Evolutionary conservation across 2,329 filamentous ascomycete genomes (phyloP).

Genomic region (Pezicula radicicola): DNA sequence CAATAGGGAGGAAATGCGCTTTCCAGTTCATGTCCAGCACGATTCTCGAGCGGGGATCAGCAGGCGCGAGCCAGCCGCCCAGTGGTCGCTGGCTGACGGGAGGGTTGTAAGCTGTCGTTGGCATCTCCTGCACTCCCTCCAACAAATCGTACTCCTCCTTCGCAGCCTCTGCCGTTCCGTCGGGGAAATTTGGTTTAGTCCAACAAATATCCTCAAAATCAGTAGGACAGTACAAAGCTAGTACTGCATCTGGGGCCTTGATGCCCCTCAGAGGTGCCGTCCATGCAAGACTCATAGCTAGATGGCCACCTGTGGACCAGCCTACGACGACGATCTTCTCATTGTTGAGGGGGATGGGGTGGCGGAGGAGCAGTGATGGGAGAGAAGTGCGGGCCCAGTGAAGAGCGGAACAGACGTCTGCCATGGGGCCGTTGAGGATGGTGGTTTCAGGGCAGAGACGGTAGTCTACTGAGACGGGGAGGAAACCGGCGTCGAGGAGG

Average conservation of each 20-base stretch:
- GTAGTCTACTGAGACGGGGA: slow-evolving; percentile 47
- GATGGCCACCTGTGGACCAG: slow-evolving; percentile 45
- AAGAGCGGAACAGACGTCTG: slow-evolving; percentile 40
- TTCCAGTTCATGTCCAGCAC: slow-evolving; percentile 40
- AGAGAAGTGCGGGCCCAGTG: slow-evolving; percentile 35
- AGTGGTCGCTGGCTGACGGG: slow-evolving; percentile 1
- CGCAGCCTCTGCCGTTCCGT: too few relatives aligned
- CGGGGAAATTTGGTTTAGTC: slow-evolving; percentile 14
- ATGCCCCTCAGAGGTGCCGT: slow-evolving; percentile 29
- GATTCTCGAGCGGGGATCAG: slow-evolving; percentile 34
- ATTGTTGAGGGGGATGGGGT: slow-evolving; percentile 17
- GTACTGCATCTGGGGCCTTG: slow-evolving; percentile 35
- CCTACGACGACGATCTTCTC: slow-evolving; percentile 38
- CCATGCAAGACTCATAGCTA: slow-evolving; percentile 42
- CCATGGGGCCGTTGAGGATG: slow-evolving; percentile 42
- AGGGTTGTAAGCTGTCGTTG: slow-evolving; percentile 18
- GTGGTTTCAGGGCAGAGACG: slow-evolving; percentile 45
- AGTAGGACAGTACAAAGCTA: slow-evolving; percentile 42
- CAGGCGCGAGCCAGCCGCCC: slow-evolving; percentile 21
- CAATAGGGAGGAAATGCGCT: slow-evolving; percentile 34
- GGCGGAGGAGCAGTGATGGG: slow-evolving; percentile 6
- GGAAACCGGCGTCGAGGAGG: slow-evolving; percentile 36
- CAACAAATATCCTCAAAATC: slow-evolving; percentile 30
- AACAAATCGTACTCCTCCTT: slow-evolving; percentile 27
- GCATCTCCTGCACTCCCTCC: slow-evolving; percentile 23